phyloP scores from a whole-genome alignment of 257 asterid species.

The Verbena officinalis region DNA sequence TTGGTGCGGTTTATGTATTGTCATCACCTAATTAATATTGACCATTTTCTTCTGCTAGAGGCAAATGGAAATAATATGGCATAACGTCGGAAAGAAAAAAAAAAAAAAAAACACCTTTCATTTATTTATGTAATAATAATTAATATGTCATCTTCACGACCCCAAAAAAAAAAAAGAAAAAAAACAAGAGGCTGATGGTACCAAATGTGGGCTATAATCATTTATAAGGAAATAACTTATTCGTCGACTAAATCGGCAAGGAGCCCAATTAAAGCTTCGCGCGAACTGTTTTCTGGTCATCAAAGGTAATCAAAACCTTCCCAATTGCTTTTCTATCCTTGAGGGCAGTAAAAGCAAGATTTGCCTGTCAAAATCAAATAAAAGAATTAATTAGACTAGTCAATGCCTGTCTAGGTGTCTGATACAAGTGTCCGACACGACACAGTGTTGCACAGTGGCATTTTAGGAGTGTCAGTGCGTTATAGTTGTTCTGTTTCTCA shows the following conservation, averaged over 20 bases:
- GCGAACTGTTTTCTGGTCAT: slow-evolving; percentile 40
- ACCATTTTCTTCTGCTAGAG: not conserved
- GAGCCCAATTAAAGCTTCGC: slow-evolving; percentile 53
- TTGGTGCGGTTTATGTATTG: not conserved
- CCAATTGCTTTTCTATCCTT: slow-evolving; percentile 91
- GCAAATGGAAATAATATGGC: not conserved
- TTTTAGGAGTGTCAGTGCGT: no score
- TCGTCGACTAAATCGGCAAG: no score
- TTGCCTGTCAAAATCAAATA: slow-evolving; percentile 52
- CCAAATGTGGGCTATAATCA: not conserved
- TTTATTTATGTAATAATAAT: no score
- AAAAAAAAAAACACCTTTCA: no score
- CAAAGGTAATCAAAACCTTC: slow-evolving; percentile 79
- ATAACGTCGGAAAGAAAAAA: not conserved
- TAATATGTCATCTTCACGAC: no score
- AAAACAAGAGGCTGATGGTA: slow-evolving; percentile 14
- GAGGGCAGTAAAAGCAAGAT: slow-evolving; percentile 81
- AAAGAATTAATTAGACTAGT: not conserved
- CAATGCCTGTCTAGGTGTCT: no score
- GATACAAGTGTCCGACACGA: no score
- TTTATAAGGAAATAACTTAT: not conserved
- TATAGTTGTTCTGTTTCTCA: no score
- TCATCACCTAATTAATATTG: not conserved
- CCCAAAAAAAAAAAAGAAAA: not conserved
- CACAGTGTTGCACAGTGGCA: no score